A percentile compares a stretch with the other conserved stretches of the same genome.
Evolutionary conservation across 768 basidiomycete genomes (phyloP).

Genomic region (Galerina marginata): DNA sequence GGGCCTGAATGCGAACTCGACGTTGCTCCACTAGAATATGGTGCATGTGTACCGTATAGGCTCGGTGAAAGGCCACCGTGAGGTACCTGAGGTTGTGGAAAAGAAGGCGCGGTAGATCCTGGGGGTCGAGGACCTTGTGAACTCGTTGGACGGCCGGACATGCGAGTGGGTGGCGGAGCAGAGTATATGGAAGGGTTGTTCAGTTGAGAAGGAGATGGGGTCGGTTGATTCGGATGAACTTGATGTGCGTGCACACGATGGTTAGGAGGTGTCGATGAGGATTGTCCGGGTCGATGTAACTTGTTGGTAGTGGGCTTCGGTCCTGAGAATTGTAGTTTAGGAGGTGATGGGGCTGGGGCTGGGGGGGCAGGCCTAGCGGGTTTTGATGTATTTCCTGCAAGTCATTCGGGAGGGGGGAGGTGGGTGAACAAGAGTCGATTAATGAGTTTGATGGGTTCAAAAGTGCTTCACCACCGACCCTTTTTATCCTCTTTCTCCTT

Average conservation of each 20-base stretch:
- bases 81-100: slow-evolving; percentile 24
- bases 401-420: neutral
- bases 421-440: slow-evolving; percentile 9
- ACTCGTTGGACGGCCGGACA: slow-evolving; percentile 19
- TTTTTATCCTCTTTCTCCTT: slow-evolving; percentile 51
- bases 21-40: neutral
- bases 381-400: slow-evolving; percentile 13
- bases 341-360: slow-evolving; percentile 6
- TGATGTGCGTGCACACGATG: slow-evolving; percentile 37
- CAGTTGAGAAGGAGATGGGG: slow-evolving; percentile 48
- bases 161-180: slow-evolving; percentile 35
- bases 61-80: slow-evolving; percentile 6
- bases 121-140: slow-evolving; percentile 6
- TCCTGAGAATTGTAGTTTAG: slow-evolving; percentile 7
- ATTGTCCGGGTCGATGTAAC: slow-evolving; percentile 23
- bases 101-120: slow-evolving; percentile 10
- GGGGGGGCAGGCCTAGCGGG: slow-evolving; percentile 18
- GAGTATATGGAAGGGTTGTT: slow-evolving; percentile 46
- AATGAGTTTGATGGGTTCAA: slow-evolving; percentile 16
- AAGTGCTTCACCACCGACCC: slow-evolving; percentile 39
- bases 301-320: slow-evolving; percentile 21
- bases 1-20: neutral
- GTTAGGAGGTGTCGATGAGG: slow-evolving; percentile 12
- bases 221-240: slow-evolving; percentile 40
- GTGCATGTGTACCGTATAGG: slow-evolving; percentile 13